Evolutionary conservation across 345 rosid genomes (phyloP), one percentile per base, ranked within the genome.

Genomic region (Salix koriyanagi): DNA sequence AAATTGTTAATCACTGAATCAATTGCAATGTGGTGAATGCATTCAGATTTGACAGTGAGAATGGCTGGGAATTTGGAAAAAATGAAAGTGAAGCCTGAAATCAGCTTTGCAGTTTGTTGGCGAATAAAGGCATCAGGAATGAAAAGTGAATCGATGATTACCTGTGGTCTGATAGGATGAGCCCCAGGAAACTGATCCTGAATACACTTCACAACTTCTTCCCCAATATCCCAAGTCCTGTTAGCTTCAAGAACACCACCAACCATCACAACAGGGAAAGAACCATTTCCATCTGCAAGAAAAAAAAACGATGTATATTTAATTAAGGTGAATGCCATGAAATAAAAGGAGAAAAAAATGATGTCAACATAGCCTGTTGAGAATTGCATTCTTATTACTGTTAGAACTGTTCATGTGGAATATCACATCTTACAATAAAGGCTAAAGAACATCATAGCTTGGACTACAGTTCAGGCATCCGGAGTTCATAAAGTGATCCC

Each of bases 211-310:
- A 89, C 52, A 39, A 89, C 91, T 81, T 89, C 92, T 70, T 84
- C 84, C 79, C 92, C 90, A 46, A 91, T 88, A 76, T 91, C 92
- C 92, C 95, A 89, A 36, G 79, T 85, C 83, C 67, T 82, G 65
- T 89, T 89, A 7, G 88, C 92, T 85, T 85, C 88, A 50, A 89
- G 92, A 65, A 91, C 90, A 46, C 94, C 94, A 16, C 94, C 94
- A 76, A 91, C 94, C 94, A 91, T 87, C 67, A 91, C 92, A 62
- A 91, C 86, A 14, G 94, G 92, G 61, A 91, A 91, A 64, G 83
- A 73, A 69, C 50, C 86, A n/a, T 83, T 88, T 76, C 87, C 86
- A 82, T 89, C 94, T 89, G 88, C 83, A 83, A 56, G 36, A 26
- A 26, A 46, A 69, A 58, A 21, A 30, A 28, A 26, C 5, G 37